phyloP scores from a whole-genome alignment of 371 early-diverging fungal genomes.

The Mortierella sp. region DNA sequence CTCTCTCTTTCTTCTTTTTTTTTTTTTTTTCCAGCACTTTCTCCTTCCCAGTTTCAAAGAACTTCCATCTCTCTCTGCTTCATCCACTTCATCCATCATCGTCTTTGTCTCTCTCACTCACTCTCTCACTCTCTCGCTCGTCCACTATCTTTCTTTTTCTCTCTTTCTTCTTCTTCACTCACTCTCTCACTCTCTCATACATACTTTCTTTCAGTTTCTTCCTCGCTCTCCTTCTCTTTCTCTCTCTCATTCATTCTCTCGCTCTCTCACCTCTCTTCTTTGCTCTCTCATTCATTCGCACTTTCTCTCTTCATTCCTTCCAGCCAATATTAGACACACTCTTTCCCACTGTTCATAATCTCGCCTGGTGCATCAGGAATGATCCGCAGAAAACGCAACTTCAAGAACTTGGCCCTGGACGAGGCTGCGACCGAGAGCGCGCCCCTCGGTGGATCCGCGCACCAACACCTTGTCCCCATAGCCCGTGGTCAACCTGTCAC shows the following conservation, averaged over 20 bases:
- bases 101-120: not conserved
- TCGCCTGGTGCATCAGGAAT: slow-evolving; percentile 52
- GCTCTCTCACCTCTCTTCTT: not conserved
- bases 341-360: not conserved
- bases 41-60: not conserved
- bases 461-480: slow-evolving; percentile 40
- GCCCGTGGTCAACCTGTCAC: slow-evolving; percentile 10
- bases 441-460: slow-evolving; percentile 47
- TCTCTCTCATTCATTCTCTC: not conserved
- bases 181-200: not conserved
- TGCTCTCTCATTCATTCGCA: slow-evolving; percentile 15
- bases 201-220: not conserved
- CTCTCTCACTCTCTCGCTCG: not conserved
- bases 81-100: no score
- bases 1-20: no score
- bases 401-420: slow-evolving; percentile 73
- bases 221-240: not conserved
- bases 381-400: slow-evolving; percentile 79
- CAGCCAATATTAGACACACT: not conserved
- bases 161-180: not conserved
- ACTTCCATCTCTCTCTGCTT: not conserved
- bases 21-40: not conserved
- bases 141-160: not conserved
- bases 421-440: slow-evolving; percentile 42
- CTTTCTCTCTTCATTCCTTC: not conserved